Evolutionary conservation across 2,329 filamentous ascomycete genomes (phyloP), one percentile per base, ranked within the genome.

Genomic region (Onygenales sp.): DNA sequence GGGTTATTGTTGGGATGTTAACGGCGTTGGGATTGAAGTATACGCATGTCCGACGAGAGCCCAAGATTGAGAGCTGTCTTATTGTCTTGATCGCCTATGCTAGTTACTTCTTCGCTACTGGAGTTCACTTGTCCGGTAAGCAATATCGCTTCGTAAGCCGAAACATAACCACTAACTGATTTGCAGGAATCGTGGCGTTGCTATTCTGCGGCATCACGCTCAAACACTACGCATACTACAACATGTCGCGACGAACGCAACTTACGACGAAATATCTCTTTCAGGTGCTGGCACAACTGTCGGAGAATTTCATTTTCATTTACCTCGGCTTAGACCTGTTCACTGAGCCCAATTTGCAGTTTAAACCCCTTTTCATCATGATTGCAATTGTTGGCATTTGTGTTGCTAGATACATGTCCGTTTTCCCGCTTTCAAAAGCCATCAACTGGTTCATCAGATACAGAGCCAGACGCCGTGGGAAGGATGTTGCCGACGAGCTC

Each of bases 261-360:
- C 84, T 98, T 58, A 95, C 93, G 13, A 98, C 93, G 51, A 98
- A 98, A 70, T 98, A 95, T 72, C 80, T 96, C 54, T 98, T 98
- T 74, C 89, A 95, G 69, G 85, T 95, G 57, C 85, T 94, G 62
- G 89, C 93, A 3, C 93, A 98, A 70, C 74, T 98, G 45, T 95
- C 92, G 0, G 93, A 98, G 73, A 98, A 98, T 71, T 98, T 98
- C 68, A 98, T 98, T 71, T 98, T 98, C 75, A 98, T 98, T 69
- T 98, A 98, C 66, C 82, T 98, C 0, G 93, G 93, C 5, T 78
- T 98, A 2, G 94, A 93, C 0, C 79, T 98, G 32, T 97, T 98
- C 69, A 96, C 93, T 2, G 91, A 97, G 63, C 84, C 84, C 51
- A 83, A 88, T 49, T 78, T 96, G 27, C 83, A 89, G 55, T 98